Conservation (phyloP, 306 rosid species). For the Prunus mira region DNA sequence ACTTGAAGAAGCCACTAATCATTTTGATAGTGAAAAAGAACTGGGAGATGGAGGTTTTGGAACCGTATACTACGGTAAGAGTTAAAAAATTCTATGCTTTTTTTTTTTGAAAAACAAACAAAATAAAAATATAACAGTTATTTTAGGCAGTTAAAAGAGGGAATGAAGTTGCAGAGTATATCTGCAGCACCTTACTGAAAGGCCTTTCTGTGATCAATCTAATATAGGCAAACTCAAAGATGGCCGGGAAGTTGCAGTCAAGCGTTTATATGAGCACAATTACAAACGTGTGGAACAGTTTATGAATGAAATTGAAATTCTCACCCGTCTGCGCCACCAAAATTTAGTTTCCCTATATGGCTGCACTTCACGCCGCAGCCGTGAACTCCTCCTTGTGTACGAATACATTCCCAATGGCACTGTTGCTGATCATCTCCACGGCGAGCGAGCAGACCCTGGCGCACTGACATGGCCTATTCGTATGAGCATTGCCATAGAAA, state of each 20-base stretch:
- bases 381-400: conserved; percentile 64
- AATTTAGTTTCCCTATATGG: conserved; percentile 74
- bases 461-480: conserved; percentile 52
- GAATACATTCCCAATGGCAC: conserved; percentile 77
- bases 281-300: conserved; percentile 53
- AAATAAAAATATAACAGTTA: not conserved
- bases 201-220: conserved; percentile 7
- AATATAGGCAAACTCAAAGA: conserved; percentile 61
- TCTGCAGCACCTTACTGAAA: not conserved
- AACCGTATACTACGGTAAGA: conserved; percentile 57
- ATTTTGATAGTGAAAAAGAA: conserved; percentile 36
- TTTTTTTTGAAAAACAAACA: not conserved
- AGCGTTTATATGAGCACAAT: conserved; percentile 58
- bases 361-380: conserved; percentile 60
- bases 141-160: not conserved
- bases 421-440: conserved; percentile 73
- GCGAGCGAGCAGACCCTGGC: conserved; percentile 35
- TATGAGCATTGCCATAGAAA: conserved; percentile 65
- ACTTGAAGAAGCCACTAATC: conserved; percentile 58
- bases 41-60: conserved; percentile 78
- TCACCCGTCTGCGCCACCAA: conserved; percentile 56
- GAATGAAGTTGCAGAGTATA: not conserved
- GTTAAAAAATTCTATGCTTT: not conserved
- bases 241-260: conserved; percentile 85
- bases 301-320: conserved; percentile 57